A percentile compares a stretch with the other conserved stretches of the same genome.
Evolutionary conservation across 1,139 yeast species (phyloP).

Genomic region (Diutina sp.): DNA sequence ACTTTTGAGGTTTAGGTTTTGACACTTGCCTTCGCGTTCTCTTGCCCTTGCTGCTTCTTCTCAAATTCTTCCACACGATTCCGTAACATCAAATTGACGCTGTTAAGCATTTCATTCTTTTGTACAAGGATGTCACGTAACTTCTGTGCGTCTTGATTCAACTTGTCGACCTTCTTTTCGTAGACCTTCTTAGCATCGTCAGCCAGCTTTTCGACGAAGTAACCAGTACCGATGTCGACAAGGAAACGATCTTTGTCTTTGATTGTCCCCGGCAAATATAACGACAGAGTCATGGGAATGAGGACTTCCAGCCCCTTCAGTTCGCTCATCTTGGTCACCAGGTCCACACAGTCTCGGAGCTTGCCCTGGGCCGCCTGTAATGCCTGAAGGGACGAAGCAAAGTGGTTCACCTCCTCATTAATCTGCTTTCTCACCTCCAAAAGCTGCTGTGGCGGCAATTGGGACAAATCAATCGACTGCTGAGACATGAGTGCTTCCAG

Average conservation of each 20-base stretch:
- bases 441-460: constrained; percentile 73
- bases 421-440: constrained; percentile 74
- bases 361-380: constrained; percentile 73
- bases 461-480: constrained; percentile 39
- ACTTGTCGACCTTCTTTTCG: constrained; percentile 57
- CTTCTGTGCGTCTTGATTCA: constrained; percentile 50
- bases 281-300: constrained; percentile 80
- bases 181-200: constrained; percentile 64
- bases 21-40: neutral
- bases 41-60: neutral
- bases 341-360: constrained; percentile 68
- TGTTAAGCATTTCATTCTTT: constrained; percentile 40
- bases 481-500: neutral
- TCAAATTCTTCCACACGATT: constrained; percentile 14
- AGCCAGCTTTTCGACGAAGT: constrained; percentile 70
- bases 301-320: constrained; percentile 40
- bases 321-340: constrained; percentile 46
- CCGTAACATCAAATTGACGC: constrained; percentile 39
- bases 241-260: constrained; percentile 54
- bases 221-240: constrained; percentile 96
- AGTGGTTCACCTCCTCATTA: constrained; percentile 77
- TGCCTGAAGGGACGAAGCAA: constrained; percentile 75
- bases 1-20: neutral
- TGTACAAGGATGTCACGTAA: constrained; percentile 8
- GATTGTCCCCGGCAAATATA: constrained; percentile 78